Evolutionary conservation across 108 stramenopile species (phyloP).

Genomic region (Fragilariopsis cylindrus): DNA sequence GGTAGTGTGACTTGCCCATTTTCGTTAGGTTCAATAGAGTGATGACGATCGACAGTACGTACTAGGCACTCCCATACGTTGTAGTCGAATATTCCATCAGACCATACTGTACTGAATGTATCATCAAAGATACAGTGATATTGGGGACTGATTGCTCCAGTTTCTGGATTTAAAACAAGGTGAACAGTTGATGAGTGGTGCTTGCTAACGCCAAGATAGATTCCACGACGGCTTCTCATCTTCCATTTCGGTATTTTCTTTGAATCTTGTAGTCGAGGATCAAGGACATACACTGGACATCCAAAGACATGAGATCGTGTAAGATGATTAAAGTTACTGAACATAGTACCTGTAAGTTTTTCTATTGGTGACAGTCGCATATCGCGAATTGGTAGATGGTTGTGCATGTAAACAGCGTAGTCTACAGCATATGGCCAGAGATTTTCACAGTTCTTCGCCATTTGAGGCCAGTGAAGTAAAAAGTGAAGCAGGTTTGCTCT

Average conservation of each 20-base stretch:
- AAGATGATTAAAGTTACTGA: constrained; percentile 5
- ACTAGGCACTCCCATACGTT: not conserved
- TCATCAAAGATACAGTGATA: constrained; percentile 51
- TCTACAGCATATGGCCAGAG: constrained; percentile 51
- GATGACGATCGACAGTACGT: no score
- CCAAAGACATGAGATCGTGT: constrained; percentile 23
- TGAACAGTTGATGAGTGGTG: constrained; percentile 41
- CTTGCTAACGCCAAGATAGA: constrained; percentile 42
- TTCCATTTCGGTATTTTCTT: constrained; percentile 52
- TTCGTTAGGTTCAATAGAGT: no score
- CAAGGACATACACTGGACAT: constrained; percentile 51
- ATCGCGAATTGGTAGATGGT: constrained; percentile 28
- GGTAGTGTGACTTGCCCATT: no score
- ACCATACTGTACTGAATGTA: constrained; percentile 25
- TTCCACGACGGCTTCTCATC: constrained; percentile 22
- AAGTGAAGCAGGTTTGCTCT: constrained; percentile 43
- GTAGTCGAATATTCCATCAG: not conserved
- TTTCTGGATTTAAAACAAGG: constrained; percentile 34
- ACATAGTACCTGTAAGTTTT: not conserved
- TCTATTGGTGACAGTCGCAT: constrained; percentile 33
- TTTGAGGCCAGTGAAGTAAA: constrained; percentile 47
- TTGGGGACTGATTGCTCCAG: constrained; percentile 39
- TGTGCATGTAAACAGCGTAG: constrained; percentile 47
- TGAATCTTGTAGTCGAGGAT: constrained; percentile 38
- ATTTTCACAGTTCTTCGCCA: not conserved